phyloP scores from a whole-genome alignment of 208 protist species.

The Leishmania tropica region DNA sequence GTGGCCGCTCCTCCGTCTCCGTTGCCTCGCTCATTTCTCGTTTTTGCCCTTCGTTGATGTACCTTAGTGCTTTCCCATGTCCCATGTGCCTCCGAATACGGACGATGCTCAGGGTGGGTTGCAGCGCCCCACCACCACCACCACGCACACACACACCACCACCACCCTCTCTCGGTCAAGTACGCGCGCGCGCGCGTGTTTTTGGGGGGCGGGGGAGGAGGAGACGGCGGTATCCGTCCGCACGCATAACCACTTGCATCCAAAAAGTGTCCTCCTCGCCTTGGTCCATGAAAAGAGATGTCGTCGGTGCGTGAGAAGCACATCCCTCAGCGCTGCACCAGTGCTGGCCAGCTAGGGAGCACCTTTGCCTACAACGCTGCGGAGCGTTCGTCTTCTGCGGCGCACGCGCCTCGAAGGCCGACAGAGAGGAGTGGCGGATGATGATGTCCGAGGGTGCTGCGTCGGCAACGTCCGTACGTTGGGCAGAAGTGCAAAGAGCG shows the following conservation, averaged over 20 bases:
- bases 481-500: no score
- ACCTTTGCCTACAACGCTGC: background rate
- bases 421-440: background rate
- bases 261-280: no score
- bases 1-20: background rate
- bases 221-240: no score
- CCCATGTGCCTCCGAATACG: background rate
- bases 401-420: background rate
- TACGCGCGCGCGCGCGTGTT: no score
- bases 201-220: no score
- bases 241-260: no score
- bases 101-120: background rate
- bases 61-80: background rate
- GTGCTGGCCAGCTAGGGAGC: background rate
- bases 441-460: background rate
- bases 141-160: no score
- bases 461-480: background rate
- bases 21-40: background rate
- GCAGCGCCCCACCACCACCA: background rate
- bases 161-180: no score
- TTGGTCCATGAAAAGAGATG: no score
- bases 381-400: background rate
- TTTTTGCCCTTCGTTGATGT: background rate
- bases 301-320: background rate
- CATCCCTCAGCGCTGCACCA: background rate